These are phyloP conservation scores for Saturnispora galanensis DNA, from an alignment of 805 yeast species.

Conservation along the genomic window DNA sequence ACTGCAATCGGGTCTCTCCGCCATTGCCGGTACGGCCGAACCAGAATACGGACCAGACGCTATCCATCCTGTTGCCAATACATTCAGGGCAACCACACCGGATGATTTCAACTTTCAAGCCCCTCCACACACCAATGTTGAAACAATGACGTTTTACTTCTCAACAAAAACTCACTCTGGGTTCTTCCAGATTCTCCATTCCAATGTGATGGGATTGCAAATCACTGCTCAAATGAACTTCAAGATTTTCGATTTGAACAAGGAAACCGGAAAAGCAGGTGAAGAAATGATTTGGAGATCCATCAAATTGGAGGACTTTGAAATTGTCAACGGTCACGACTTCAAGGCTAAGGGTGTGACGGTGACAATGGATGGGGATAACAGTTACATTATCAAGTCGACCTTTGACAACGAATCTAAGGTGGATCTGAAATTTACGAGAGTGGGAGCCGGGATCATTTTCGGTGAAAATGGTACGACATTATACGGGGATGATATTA, in stretches of 20 bases:
- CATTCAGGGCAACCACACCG: constrained; percentile 47
- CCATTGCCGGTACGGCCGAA: constrained; percentile 94
- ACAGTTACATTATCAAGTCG: constrained; percentile 47
- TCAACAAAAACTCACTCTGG: constrained; percentile 59
- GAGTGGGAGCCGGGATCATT: constrained; percentile 70
- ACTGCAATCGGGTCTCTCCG: constrained; percentile 43
- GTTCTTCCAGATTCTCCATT: constrained; percentile 90
- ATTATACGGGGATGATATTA: constrained; percentile 72
- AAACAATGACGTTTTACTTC: constrained; percentile 90
- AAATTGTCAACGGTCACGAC: constrained; percentile 54
- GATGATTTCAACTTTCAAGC: constrained; percentile 67
- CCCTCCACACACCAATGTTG: constrained; percentile 83
- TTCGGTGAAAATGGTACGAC: constrained; percentile 85
- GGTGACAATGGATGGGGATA: constrained; percentile 49
- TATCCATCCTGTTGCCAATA: constrained; percentile 59
- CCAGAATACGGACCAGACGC: constrained; percentile 94
- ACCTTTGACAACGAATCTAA: constrained; percentile 56
- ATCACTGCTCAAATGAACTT: constrained; percentile 92
- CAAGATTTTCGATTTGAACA: constrained; percentile 52
- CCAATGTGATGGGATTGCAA: constrained; percentile 80
- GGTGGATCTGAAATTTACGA: constrained; percentile 57
- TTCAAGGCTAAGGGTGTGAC: constrained; percentile 70
- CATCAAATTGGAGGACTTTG: constrained; percentile 73
- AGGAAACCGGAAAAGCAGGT: constrained; percentile 32
- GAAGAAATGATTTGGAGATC: constrained; percentile 72